phyloP scores from a whole-genome alignment of 2,329 filamentous ascomycete genomes.

The Drechslera avenae region DNA sequence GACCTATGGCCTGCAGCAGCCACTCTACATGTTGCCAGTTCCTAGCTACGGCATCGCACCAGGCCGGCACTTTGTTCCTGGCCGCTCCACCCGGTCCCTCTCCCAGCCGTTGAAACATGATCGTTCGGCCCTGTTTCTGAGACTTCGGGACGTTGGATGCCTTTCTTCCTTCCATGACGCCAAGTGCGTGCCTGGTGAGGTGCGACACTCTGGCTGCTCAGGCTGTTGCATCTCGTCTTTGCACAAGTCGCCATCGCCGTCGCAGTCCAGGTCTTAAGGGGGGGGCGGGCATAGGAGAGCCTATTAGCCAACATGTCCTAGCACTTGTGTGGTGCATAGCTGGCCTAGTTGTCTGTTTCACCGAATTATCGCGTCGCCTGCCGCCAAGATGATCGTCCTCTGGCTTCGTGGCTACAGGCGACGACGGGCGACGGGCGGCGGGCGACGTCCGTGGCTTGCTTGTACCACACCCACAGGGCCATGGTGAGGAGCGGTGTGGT shows the following conservation, averaged over 20 bases:
- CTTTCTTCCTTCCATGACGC: constrained; percentile 28
- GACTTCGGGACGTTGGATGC: constrained; percentile 33
- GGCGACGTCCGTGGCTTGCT: constrained; percentile 8
- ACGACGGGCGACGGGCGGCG: too few relatives aligned
- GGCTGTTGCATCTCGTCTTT: constrained; percentile 21
- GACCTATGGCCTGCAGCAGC: too few relatives aligned
- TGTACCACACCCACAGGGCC: constrained; percentile 22
- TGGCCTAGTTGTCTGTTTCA: neutral
- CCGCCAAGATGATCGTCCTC: constrained; percentile 9
- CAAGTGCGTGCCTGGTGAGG: constrained; percentile 29
- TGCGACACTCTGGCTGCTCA: constrained; percentile 27
- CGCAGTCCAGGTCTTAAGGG: neutral
- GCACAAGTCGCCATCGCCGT: constrained; percentile 8
- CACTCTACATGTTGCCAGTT: neutral
- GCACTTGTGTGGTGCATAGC: neutral
- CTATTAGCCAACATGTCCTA: too few relatives aligned
- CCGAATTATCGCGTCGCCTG: neutral
- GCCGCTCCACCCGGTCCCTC: constrained; percentile 14
- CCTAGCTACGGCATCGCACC: constrained; percentile 15
- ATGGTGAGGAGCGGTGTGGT: constrained; percentile 28
- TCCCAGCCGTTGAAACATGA: constrained; percentile 23
- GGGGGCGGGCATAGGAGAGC: neutral
- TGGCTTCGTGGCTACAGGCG: constrained; percentile 1
- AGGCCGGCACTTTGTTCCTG: constrained; percentile 11
- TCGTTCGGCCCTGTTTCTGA: constrained; percentile 27